A percentile compares a stretch with the other conserved stretches of the same genome.
phyloP scores from a whole-genome alignment of 2,329 filamentous ascomycete genomes.

The Botryotinia calthae region DNA sequence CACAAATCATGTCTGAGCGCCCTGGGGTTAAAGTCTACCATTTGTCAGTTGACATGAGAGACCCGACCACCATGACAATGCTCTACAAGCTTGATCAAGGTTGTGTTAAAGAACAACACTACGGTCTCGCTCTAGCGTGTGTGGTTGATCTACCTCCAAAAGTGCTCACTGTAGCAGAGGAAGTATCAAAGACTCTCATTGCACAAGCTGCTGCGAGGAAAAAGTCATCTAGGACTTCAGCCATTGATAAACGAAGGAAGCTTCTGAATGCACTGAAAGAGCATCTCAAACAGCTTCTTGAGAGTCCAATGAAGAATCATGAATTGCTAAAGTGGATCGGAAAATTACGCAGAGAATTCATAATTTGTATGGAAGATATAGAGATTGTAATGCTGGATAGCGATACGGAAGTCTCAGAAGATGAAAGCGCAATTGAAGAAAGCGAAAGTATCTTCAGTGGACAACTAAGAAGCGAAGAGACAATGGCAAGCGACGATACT shows the following conservation, averaged over 20 bases:
- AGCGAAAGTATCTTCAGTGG: not conserved
- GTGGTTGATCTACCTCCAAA: slow-evolving; percentile 68
- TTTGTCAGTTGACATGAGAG: slow-evolving; percentile 65
- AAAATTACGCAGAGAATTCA: slow-evolving; percentile 72
- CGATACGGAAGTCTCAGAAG: slow-evolving; percentile 24
- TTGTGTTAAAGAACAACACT: slow-evolving; percentile 67
- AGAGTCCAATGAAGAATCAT: slow-evolving; percentile 63
- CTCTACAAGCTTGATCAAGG: slow-evolving; percentile 79
- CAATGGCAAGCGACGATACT: not conserved
- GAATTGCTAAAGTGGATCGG: slow-evolving; percentile 62
- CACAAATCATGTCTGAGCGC: slow-evolving; percentile 69
- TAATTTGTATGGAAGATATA: slow-evolving; percentile 63
- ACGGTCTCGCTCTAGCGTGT: slow-evolving; percentile 79
- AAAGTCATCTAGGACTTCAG: slow-evolving; percentile 55
- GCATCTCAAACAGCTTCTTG: slow-evolving; percentile 65
- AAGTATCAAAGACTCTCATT: slow-evolving; percentile 62
- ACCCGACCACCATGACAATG: slow-evolving; percentile 70
- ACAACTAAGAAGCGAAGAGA: not conserved
- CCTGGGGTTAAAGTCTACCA: slow-evolving; percentile 81
- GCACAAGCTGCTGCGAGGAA: slow-evolving; percentile 56
- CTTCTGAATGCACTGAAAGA: slow-evolving; percentile 72
- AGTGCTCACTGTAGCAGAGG: slow-evolving; percentile 66
- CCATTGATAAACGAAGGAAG: slow-evolving; percentile 63
- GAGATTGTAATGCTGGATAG: slow-evolving; percentile 42
- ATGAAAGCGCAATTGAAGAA: slow-evolving; percentile 1